These are phyloP conservation scores for Entoloma clypeatum DNA, from an alignment of 1,284 basidiomycete genomes.

Conservation along the genomic window DNA sequence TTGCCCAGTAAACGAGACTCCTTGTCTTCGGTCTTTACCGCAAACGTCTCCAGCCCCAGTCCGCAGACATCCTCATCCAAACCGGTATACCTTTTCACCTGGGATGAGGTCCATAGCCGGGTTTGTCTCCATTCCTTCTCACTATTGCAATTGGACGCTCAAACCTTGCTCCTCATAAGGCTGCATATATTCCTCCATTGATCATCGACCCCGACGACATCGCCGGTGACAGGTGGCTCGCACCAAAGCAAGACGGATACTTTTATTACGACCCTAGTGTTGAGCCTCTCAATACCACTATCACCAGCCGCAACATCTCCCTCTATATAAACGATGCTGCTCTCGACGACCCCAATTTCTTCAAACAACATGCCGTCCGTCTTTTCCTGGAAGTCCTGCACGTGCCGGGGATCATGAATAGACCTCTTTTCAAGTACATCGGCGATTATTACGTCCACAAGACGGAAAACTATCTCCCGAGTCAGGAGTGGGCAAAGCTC, in stretches of 20 bases:
- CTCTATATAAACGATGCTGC: conserved; percentile 3
- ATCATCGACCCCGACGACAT: conserved; percentile 14
- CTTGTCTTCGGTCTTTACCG: conserved; percentile 4
- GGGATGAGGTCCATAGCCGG: conserved; percentile 11
- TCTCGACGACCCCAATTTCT: conserved; percentile 8
- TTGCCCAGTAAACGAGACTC: background rate
- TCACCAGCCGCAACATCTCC: conserved; percentile 5
- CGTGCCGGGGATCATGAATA: conserved; percentile 5
- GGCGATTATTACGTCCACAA: conserved; percentile 17
- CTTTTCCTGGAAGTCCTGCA: conserved; percentile 13
- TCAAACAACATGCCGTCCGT: conserved; percentile 15
- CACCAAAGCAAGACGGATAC: conserved; percentile 7
- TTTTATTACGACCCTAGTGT: conserved; percentile 15
- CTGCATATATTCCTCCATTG: conserved; percentile 10
- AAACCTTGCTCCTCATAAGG: background rate
- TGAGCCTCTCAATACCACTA: conserved; percentile 2
- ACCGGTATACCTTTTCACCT: conserved; percentile 11
- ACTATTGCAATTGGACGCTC: background rate
- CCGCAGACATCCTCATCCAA: background rate
- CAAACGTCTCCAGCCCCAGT: background rate
- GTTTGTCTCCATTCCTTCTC: background rate
- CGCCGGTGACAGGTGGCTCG: conserved; percentile 8
- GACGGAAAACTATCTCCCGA: conserved; percentile 10
- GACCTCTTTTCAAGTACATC: conserved; percentile 14
- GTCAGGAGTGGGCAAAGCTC: conserved; percentile 8